Percentiles rank a stretch among this genome's conserved stretches.
phyloP scores from a whole-genome alignment of 805 yeast genomes.

The Ogataea philodendri region DNA sequence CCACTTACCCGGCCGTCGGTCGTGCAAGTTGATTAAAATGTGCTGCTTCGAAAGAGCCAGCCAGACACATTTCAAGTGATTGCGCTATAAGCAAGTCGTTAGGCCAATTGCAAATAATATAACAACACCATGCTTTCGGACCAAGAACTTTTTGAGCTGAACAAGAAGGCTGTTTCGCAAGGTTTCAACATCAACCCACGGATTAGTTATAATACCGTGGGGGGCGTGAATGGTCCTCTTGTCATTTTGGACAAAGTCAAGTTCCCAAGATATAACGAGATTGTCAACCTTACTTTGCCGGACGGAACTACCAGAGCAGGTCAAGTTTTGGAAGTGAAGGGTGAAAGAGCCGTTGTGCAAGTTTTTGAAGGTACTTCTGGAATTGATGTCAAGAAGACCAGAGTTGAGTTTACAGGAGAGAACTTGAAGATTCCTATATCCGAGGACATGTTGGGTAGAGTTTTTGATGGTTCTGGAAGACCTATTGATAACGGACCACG shows the following conservation, averaged over 20 bases:
- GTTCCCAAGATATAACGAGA: constrained; percentile 90
- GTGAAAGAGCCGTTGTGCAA: constrained; percentile 95
- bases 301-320: constrained; percentile 96
- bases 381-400: constrained; percentile 95
- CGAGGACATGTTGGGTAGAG: constrained; percentile 96
- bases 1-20: constrained; percentile 12
- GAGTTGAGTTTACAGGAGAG: constrained; percentile 96
- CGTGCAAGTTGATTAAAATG: constrained; percentile 9
- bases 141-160: constrained; percentile 59
- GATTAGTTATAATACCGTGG: constrained; percentile 91
- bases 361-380: constrained; percentile 99
- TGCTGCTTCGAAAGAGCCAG: constrained; percentile 17
- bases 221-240: constrained; percentile 97
- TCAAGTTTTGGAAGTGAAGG: constrained; percentile 97
- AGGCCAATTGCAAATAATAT: constrained; percentile 10
- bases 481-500: constrained; percentile 98
- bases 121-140: constrained; percentile 34
- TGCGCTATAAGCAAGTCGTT: constrained; percentile 9
- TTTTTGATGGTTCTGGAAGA: constrained; percentile 98
- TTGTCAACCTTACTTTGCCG: constrained; percentile 93
- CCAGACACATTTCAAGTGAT: constrained; percentile 13
- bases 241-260: constrained; percentile 86
- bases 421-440: constrained; percentile 90
- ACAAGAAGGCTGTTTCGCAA: constrained; percentile 88
- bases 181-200: constrained; percentile 92